A percentile compares a stretch with the other conserved stretches of the same genome.
phyloP scores from a whole-genome alignment of 208 protist genomes.

The Trypanosomatidae sp. region DNA sequence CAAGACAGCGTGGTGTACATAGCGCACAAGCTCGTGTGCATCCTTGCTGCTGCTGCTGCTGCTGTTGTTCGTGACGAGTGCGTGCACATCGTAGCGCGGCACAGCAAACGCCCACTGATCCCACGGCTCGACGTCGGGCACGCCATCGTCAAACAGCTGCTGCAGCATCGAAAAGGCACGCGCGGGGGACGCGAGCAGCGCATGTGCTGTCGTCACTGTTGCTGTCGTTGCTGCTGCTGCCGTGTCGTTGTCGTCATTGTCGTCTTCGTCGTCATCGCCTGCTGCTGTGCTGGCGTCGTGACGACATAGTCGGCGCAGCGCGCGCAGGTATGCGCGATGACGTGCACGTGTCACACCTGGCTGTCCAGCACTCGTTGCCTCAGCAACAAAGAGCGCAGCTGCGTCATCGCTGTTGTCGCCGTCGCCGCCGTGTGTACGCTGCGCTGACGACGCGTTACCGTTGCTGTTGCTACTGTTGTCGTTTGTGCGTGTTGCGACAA shows the following conservation, averaged over 20 bases:
- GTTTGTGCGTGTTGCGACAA: not conserved
- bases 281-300: no score
- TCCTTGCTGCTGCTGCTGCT: not conserved
- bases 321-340: no score
- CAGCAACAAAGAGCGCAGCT: not conserved
- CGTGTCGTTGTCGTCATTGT: not conserved
- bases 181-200: not conserved
- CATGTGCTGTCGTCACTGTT: not conserved
- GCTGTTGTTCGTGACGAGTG: no score
- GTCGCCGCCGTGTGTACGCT: no score
- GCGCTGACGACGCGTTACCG: no score
- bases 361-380: not conserved
- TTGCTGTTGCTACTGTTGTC: not conserved
- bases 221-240: not conserved
- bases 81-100: conserved; percentile 29
- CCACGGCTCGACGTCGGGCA: conserved; percentile 79
- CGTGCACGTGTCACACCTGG: no score
- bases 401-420: not conserved
- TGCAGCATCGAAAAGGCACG: conserved; percentile 17
- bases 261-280: no score
- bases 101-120: conserved; percentile 49
- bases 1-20: conserved; percentile 29
- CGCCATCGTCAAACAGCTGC: conserved; percentile 36
- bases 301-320: no score
- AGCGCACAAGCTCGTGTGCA: not conserved